These are phyloP conservation scores for Teunomyces barrocoloradensis DNA, from an alignment of 805 yeast species.

Conservation along the genomic window DNA sequence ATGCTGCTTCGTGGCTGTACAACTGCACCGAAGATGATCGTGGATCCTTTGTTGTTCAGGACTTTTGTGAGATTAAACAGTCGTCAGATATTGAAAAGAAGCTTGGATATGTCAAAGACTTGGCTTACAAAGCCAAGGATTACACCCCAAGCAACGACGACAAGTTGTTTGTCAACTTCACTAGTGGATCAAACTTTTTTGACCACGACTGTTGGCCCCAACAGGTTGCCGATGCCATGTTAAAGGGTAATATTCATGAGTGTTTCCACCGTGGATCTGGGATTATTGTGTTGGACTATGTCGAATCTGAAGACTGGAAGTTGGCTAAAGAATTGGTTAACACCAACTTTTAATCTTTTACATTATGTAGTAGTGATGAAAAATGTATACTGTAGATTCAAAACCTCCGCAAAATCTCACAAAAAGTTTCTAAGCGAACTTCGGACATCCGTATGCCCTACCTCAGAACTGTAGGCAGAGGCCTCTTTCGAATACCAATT, in stretches of 20 bases:
- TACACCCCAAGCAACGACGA: slow-evolving; percentile 45
- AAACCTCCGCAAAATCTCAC: background rate
- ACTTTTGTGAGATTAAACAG: slow-evolving; percentile 62
- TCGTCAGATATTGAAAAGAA: slow-evolving; percentile 56
- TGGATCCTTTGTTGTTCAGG: slow-evolving; percentile 64
- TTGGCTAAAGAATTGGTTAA: slow-evolving; percentile 50
- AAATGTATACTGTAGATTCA: background rate
- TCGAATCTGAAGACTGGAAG: slow-evolving; percentile 61
- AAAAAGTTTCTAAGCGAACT: background rate
- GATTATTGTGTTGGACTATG: slow-evolving; percentile 64
- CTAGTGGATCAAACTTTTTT: slow-evolving; percentile 72
- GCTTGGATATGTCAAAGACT: slow-evolving; percentile 52
- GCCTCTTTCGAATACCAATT: background rate
- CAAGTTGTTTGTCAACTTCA: slow-evolving; percentile 67
- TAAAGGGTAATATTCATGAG: slow-evolving; percentile 42
- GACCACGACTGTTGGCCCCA: slow-evolving; percentile 75
- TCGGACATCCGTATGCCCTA: background rate
- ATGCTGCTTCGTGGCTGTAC: slow-evolving; percentile 65
- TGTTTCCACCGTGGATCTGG: slow-evolving; percentile 58
- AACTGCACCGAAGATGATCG: slow-evolving; percentile 66
- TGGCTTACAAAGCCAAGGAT: slow-evolving; percentile 51
- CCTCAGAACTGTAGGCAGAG: background rate
- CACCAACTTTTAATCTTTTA: slow-evolving; percentile 38
- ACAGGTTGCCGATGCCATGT: slow-evolving; percentile 55
- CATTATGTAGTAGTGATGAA: background rate